phyloP scores from a whole-genome alignment of 345 rosid genomes.

The Lumnitzera littorea region DNA sequence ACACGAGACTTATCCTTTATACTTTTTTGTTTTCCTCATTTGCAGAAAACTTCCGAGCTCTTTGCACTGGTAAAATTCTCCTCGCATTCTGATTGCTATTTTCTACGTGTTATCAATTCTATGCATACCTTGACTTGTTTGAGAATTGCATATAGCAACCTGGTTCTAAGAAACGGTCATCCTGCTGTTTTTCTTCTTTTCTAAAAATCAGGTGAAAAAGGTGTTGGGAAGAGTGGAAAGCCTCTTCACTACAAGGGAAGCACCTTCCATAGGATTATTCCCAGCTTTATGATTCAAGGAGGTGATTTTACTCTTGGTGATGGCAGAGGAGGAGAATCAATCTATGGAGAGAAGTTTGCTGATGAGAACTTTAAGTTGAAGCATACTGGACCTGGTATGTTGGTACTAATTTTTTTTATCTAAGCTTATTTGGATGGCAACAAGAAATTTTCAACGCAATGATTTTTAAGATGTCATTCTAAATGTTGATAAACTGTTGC shows the following conservation, averaged over 20 bases:
- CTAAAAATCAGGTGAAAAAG: slow-evolving; percentile 65
- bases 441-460: too few relatives aligned
- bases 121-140: neutral
- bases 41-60: slow-evolving; percentile 97
- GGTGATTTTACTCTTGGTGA: slow-evolving; percentile 96
- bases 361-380: slow-evolving; percentile 95
- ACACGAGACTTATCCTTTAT: too few relatives aligned
- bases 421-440: too few relatives aligned
- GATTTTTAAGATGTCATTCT: too few relatives aligned
- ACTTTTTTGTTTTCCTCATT: neutral
- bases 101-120: neutral
- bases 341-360: slow-evolving; percentile 87
- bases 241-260: slow-evolving; percentile 85
- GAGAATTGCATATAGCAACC: neutral
- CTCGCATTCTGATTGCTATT: neutral
- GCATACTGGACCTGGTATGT: slow-evolving; percentile 89
- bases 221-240: slow-evolving; percentile 83
- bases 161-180: neutral
- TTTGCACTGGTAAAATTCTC: slow-evolving; percentile 69
- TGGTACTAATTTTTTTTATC: neutral
- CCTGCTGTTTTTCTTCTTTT: neutral
- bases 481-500: neutral
- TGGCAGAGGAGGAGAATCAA: slow-evolving; percentile 96
- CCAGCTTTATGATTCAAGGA: slow-evolving; percentile 94
- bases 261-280: slow-evolving; percentile 83